Conservation (phyloP, 2,329 filamentous ascomycete genomes). For the Beauveria brongniartii region DNA sequence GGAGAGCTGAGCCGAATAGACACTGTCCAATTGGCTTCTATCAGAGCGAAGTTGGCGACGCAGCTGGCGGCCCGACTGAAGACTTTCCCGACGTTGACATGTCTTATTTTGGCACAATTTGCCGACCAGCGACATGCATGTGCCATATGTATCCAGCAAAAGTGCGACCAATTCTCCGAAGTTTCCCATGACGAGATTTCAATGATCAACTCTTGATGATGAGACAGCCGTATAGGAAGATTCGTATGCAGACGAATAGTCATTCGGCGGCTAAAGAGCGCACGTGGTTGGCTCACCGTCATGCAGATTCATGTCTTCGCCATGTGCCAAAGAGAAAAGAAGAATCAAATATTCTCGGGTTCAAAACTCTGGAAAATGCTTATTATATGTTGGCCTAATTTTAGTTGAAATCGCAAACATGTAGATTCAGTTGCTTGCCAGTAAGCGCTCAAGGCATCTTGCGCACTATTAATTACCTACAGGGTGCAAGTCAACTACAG, state of each 20-base stretch:
- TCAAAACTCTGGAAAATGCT: background rate
- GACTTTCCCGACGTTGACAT: slow-evolving; percentile 17
- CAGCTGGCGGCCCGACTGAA: slow-evolving; percentile 16
- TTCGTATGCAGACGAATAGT: background rate
- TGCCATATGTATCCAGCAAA: slow-evolving; percentile 40
- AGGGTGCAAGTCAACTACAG: no score
- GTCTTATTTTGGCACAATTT: slow-evolving; percentile 20
- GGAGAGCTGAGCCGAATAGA: slow-evolving; percentile 34
- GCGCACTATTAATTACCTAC: no score
- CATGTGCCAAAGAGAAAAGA: background rate
- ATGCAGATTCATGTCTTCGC: background rate
- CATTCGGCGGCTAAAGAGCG: background rate
- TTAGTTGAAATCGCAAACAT: background rate
- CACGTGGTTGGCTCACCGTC: background rate
- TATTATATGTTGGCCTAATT: background rate
- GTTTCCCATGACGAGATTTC: slow-evolving; percentile 23
- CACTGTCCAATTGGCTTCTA: slow-evolving; percentile 32
- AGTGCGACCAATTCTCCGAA: slow-evolving; percentile 36
- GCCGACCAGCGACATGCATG: slow-evolving; percentile 35
- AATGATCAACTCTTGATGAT: background rate
- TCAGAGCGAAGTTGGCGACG: slow-evolving; percentile 31
- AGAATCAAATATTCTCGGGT: background rate
- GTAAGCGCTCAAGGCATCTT: background rate
- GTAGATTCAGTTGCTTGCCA: background rate
- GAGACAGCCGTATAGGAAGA: background rate